Evolutionary conservation across 805 yeast species (phyloP).

Genomic region (Candida palmyrensis): DNA sequence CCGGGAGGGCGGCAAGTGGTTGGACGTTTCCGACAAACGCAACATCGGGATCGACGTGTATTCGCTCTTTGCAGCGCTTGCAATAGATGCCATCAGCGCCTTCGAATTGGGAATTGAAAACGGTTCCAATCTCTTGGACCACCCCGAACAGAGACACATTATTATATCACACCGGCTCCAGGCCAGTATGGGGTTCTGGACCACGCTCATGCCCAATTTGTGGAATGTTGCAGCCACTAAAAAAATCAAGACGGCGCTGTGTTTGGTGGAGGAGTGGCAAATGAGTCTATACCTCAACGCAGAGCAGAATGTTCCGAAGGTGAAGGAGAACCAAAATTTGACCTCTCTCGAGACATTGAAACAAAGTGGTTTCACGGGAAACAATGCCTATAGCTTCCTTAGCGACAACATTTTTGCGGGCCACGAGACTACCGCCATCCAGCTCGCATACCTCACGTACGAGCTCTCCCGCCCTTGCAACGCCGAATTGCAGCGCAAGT

Average conservation of each 20-base stretch:
- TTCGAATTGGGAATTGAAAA: slow-evolving; percentile 52
- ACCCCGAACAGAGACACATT: slow-evolving; percentile 34
- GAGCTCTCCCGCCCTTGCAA: slow-evolving; percentile 51
- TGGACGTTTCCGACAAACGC: slow-evolving; percentile 13
- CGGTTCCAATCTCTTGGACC: slow-evolving; percentile 40
- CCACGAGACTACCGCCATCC: slow-evolving; percentile 68
- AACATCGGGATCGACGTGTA: slow-evolving; percentile 50
- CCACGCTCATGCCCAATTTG: slow-evolving; percentile 52
- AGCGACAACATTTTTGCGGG: slow-evolving; percentile 73
- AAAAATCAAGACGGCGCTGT: slow-evolving; percentile 32
- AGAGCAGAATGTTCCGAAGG: slow-evolving; percentile 23
- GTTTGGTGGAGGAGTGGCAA: slow-evolving; percentile 44
- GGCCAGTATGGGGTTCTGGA: slow-evolving; percentile 62
- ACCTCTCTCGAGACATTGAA: slow-evolving; percentile 32
- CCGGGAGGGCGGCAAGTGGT: slow-evolving; percentile 22
- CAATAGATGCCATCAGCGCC: slow-evolving; percentile 63
- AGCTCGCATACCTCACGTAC: slow-evolving; percentile 55
- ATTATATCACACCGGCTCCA: slow-evolving; percentile 42
- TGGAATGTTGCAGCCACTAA: slow-evolving; percentile 46
- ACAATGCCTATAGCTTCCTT: slow-evolving; percentile 33
- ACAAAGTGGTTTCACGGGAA: slow-evolving; percentile 24
- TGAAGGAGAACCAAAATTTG: slow-evolving; percentile 10
- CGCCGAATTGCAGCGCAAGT: slow-evolving; percentile 37
- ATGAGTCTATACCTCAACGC: slow-evolving; percentile 28
- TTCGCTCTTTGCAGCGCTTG: slow-evolving; percentile 61